phyloP scores from a whole-genome alignment of 768 basidiomycete genomes.

The Cystofilobasidium ferigula region DNA sequence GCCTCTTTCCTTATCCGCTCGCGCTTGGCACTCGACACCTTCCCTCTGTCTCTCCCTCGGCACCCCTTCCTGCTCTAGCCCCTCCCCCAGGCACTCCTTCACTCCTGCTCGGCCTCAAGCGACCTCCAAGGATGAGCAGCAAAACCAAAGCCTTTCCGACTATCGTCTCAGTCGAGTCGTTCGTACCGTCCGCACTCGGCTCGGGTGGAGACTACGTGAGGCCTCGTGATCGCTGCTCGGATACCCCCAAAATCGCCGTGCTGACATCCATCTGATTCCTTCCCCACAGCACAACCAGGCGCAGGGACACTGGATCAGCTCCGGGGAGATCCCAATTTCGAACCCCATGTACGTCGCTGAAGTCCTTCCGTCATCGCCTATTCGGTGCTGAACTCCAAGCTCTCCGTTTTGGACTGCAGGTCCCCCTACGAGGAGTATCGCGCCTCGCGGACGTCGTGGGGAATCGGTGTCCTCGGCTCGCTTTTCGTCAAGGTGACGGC shows the following conservation, averaged over 20 bases:
- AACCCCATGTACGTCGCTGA: constrained; percentile 35
- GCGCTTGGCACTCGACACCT: too few species aligned
- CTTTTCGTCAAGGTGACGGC: constrained; percentile 41
- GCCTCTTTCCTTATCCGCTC: too few species aligned
- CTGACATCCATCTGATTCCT: not conserved
- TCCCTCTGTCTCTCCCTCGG: too few species aligned
- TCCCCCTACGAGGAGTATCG: constrained; percentile 36
- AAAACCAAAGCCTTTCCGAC: too few species aligned
- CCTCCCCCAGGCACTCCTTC: too few species aligned
- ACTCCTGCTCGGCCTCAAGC: too few species aligned
- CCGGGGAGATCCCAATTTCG: constrained; percentile 33
- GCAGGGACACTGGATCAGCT: constrained; percentile 39
- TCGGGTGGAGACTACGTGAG: constrained; percentile 38
- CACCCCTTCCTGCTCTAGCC: too few species aligned
- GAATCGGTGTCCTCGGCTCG: constrained; percentile 41
- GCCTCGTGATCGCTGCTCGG: not conserved
- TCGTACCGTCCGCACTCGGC: constrained; percentile 38
- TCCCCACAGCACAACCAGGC: constrained; percentile 27
- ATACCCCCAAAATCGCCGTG: not conserved
- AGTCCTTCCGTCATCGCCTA: too few species aligned
- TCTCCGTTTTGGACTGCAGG: not conserved
- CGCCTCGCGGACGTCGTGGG: constrained; percentile 38
- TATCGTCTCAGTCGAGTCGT: constrained; percentile 37
- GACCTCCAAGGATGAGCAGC: too few species aligned
- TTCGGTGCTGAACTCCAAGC: not conserved